Evolutionary conservation across 192 early-diverging fungal genomes (phyloP), one percentile per base, ranked within the genome.

Genomic region (Piromyces finnis): DNA sequence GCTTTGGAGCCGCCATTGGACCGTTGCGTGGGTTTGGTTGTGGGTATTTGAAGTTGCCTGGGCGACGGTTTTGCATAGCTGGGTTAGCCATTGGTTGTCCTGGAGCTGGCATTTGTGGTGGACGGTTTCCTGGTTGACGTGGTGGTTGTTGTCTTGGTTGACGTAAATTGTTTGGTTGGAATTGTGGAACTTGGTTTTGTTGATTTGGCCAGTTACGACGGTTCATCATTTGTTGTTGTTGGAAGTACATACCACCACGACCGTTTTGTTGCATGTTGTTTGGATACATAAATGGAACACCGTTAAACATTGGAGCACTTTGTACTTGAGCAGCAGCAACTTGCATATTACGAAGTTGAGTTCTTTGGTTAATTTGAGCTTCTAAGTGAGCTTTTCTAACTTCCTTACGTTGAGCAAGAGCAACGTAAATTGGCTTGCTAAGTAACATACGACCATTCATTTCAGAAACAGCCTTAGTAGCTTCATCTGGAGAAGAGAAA

Each of bases 401-500:
- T 82, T 99, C 98, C 88, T 97, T 96, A 87, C 97, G 94, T 89
- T 99, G 98, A 82, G 96, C 96, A 39, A 98, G 90, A 78, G 95
- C 97, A 77, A 99, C 98, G 85, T 98, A 99, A 83, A 99, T 93
- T 78, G 98, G 98, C 90, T 99, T 99, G 87, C 85, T 86, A 81
- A 92, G 93, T 80, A 96, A 86, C 90, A 98, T 95, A 82, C 95
- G 93, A 81, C 95, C 94, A 88, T 98, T 98, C 97, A 98, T 98
- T 88, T 98, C 98, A 80, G 95, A 92, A 77, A 96, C 95, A 80
- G 98, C 98, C 91, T 95, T 96, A 86, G 92, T 96, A 77, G 98
- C 97, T 88, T 99, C 98, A 84, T 98, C 97, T 78, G 98, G 95
- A 37, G 94, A 91, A n/a, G 95, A 94, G 91, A 96, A 99, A 91